phyloP scores from a whole-genome alignment of 257 asterid genomes.

The Gentiana dahurica region DNA sequence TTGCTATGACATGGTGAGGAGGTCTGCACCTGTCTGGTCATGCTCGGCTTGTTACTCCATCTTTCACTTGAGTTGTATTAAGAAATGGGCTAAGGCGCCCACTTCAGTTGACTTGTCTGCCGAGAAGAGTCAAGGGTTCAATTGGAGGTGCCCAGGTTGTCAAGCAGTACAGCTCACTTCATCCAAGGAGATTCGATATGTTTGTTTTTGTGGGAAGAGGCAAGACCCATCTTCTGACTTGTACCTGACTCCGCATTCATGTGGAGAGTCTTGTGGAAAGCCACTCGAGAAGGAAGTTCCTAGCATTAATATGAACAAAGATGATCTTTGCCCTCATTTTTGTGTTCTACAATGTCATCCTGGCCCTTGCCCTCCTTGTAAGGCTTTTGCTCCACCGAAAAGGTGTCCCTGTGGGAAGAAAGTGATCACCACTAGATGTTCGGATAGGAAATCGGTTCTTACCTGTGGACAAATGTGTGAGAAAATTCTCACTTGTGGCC shows the following conservation, averaged over 20 bases:
- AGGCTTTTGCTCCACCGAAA: constrained; percentile 89
- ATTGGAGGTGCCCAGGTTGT: constrained; percentile 99
- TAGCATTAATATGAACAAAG: constrained; percentile 43
- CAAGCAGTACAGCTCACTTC: constrained; percentile 87
- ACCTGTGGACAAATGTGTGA: constrained; percentile 86
- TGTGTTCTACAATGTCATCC: constrained; percentile 99
- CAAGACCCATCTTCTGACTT: constrained; percentile 85
- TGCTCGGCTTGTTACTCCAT: constrained; percentile 91
- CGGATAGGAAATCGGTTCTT: constrained; percentile 71
- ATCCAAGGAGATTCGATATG: constrained; percentile 66
- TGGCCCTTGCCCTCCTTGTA: constrained; percentile 98
- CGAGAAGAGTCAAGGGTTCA: constrained; percentile 73
- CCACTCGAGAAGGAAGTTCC: constrained; percentile 67
- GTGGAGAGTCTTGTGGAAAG: constrained; percentile 97
- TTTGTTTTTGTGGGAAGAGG: constrained; percentile 88
- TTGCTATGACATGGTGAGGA: constrained; percentile 91
- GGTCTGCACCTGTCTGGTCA: constrained; percentile 89
- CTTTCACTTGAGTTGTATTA: constrained; percentile 76
- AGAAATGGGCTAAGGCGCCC: constrained; percentile 99
- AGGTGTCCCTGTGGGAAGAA: constrained; percentile 93
- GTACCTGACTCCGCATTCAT: constrained; percentile 95
- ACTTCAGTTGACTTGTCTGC: constrained; percentile 76
- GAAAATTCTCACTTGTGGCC: constrained; percentile 77
- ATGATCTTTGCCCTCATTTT: constrained; percentile 80
- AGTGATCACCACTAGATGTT: constrained; percentile 78